Base-by-base conservation (phyloP, 257 asterid species). In the Knoxia roxburghii region DNA sequence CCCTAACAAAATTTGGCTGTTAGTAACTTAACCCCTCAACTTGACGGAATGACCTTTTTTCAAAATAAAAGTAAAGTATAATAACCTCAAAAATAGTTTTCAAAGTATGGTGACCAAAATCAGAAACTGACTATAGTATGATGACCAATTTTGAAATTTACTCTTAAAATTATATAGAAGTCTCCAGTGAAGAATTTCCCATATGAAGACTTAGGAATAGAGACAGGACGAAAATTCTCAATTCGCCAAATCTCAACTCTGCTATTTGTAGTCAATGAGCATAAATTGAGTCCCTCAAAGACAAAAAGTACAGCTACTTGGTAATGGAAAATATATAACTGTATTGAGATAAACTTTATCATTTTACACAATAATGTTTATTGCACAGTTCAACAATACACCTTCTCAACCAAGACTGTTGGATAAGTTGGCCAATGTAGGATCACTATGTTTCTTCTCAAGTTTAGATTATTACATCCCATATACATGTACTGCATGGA, bases 191-290 rank as follows among this genome's bases (percentile, higher is more conserved):
- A 91, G 73, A 91, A 91, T 63, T 87, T 91, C 26, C 98, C 96
- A 75, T 81, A 77, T 64, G 89, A 82, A 72, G 96, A 80, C 80
- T 81, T 84, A 45, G 90, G 81, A 77, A 89, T 73, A 23, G 84
- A 77, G 51, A 89, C 86, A 0, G 98, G 96, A 68, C 73, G 77
- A 68, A 85, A 85, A 73, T 85, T 89, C 81, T 91, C 98, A 53
- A 91, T 89, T 78, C 89, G 86, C 98, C 98, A 91, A 72, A 91
- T 84, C 80, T 91, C 98, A 74, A 80, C 86, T 66, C 98, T 96
- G 65, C 98, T 91, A 68, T 68, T 54, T 37, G 68, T 45, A 68
- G 89, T 91, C 79, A 89, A 89, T 95, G 91, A 87, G 68, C 26
- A 68, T 26, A 23, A 61, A 65, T 9, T 59, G 50, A 52, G 40